These are phyloP conservation scores for Colletotrichum sp. DNA, from an alignment of 2,329 filamentous ascomycete genomes.

Conservation along the genomic window DNA sequence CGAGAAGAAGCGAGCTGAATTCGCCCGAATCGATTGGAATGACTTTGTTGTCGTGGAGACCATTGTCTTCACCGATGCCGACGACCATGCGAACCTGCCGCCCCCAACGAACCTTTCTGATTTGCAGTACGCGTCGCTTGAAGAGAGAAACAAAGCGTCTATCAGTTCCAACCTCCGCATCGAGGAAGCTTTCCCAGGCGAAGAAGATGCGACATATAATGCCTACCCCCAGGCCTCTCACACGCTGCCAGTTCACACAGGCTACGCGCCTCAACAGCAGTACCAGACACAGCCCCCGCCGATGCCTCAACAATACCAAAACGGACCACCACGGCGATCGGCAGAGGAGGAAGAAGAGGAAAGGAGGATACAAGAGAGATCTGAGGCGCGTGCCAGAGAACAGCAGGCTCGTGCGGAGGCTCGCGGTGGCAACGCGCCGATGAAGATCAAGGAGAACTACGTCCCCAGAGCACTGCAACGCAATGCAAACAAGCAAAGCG, in stretches of 20 bases:
- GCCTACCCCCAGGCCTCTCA: conserved; percentile 47
- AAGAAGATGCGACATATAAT: conserved; percentile 67
- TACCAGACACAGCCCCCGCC: conserved; percentile 36
- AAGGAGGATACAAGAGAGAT: conserved; percentile 66
- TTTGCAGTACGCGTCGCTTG: conserved; percentile 90
- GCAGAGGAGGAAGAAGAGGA: conserved; percentile 67
- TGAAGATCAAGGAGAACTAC: conserved; percentile 94
- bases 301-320: conserved; percentile 14
- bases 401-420: conserved; percentile 82
- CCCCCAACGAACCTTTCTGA: conserved; percentile 90
- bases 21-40: conserved; percentile 95
- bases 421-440: conserved; percentile 69
- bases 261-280: conserved; percentile 42
- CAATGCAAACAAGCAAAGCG: conserved; percentile 68
- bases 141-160: conserved; percentile 92
- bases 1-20: conserved; percentile 76
- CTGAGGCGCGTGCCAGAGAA: conserved; percentile 65
- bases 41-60: conserved; percentile 97
- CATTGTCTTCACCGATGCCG: conserved; percentile 86
- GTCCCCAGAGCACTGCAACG: conserved; percentile 82
- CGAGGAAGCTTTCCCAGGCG: conserved; percentile 92
- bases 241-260: conserved; percentile 51
- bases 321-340: conserved; percentile 36
- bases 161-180: conserved; percentile 83
- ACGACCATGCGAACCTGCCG: conserved; percentile 85